Conservation (phyloP, 2,329 filamentous ascomycete species). For the Lachnum nothofagi region DNA sequence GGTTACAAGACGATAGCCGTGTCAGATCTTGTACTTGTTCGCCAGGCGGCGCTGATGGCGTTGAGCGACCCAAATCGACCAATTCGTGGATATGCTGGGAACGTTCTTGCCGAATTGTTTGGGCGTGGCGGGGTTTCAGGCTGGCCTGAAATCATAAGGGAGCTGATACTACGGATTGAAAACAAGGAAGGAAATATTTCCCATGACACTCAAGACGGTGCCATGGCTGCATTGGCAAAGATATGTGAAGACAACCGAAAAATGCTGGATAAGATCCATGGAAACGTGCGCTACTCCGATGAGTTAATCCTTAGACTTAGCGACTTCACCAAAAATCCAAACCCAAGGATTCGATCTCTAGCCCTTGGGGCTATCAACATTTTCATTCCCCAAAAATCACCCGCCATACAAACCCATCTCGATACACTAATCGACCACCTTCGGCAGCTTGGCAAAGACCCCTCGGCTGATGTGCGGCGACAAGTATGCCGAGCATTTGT, state of each 20-base stretch:
- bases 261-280: constrained; percentile 78
- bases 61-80: constrained; percentile 76
- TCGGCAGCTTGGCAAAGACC: constrained; percentile 74
- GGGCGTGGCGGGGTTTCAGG: constrained; percentile 76
- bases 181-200: constrained; percentile 66
- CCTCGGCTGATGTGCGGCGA: constrained; percentile 74
- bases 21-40: constrained; percentile 69
- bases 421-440: constrained; percentile 78
- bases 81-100: constrained; percentile 85
- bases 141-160: constrained; percentile 86
- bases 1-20: constrained; percentile 73
- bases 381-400: constrained; percentile 79
- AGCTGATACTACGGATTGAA: constrained; percentile 71
- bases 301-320: constrained; percentile 88
- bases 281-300: constrained; percentile 80
- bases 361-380: constrained; percentile 84
- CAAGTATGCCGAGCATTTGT: constrained; percentile 93
- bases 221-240: constrained; percentile 87
- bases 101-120: constrained; percentile 89
- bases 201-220: constrained; percentile 77
- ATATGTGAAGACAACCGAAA: constrained; percentile 95
- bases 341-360: constrained; percentile 71
- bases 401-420: constrained; percentile 74
- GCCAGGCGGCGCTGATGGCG: constrained; percentile 69
- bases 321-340: constrained; percentile 71